Percentiles rank a stretch among this genome's conserved stretches.
Conservation (phyloP, 441 rosid genomes). For the Gossypium schwendimanii region DNA sequence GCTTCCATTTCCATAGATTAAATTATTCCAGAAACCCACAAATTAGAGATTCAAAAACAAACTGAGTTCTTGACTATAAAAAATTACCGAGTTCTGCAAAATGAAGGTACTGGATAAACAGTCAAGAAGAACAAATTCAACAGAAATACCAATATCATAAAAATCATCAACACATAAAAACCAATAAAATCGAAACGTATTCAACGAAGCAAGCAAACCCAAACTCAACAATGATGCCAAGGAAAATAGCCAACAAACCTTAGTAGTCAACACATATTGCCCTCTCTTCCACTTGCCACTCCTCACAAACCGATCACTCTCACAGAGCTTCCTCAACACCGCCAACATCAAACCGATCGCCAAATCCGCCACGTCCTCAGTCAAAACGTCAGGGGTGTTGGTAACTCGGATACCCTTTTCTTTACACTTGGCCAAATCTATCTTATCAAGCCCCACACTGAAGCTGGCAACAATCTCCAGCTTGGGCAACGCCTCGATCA, state of each 20-base stretch:
- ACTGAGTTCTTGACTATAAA: background rate
- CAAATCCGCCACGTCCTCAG: conserved; percentile 89
- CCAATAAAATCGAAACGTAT: background rate
- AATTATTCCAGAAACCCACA: conserved; percentile 1
- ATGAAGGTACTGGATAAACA: background rate
- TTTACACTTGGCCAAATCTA: conserved; percentile 70
- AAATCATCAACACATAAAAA: background rate
- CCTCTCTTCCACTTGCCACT: conserved; percentile 70
- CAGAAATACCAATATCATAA: conserved; percentile 5
- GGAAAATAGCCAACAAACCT: conserved; percentile 34
- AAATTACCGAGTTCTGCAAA: background rate
- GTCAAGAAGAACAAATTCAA: background rate
- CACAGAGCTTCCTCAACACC: conserved; percentile 69
- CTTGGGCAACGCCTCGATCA: conserved; percentile 61
- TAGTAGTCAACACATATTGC: conserved; percentile 56
- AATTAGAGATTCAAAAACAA: background rate
- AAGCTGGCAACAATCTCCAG: conserved; percentile 68
- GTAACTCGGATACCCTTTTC: conserved; percentile 78
- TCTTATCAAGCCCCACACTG: conserved; percentile 88
- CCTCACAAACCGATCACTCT: conserved; percentile 66
- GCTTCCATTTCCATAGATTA: background rate
- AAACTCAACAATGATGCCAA: background rate
- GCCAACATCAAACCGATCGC: conserved; percentile 74
- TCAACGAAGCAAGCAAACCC: background rate
- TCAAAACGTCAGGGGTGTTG: conserved; percentile 82